Conservation (phyloP, 139 green algal species). For the Gonium pectorale region DNA sequence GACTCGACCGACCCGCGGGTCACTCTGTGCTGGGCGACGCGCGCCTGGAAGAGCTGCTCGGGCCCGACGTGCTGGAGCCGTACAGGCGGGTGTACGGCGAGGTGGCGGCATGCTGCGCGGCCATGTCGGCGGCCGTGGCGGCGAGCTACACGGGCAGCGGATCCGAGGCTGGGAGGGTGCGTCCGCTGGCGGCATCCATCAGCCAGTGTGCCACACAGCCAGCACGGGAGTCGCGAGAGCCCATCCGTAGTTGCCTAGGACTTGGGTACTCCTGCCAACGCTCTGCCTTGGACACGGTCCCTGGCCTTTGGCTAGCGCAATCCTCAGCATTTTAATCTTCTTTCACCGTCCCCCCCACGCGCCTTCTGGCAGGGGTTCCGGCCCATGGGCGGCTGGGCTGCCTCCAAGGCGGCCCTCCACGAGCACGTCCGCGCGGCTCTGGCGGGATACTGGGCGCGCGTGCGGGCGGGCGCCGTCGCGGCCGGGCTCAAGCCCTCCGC, state of each 20-base stretch:
- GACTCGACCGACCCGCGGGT: neutral
- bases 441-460: constrained; percentile 8
- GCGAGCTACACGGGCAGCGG: neutral
- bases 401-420: neutral
- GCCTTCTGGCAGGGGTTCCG: neutral
- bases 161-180: neutral
- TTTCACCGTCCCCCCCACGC: neutral
- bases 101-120: constrained; percentile 17
- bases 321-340: too few relatives aligned
- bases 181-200: too few relatives aligned
- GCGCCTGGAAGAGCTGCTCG: neutral
- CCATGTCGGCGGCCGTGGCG: neutral
- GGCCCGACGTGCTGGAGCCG: constrained; percentile 2
- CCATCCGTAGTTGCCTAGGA: too few relatives aligned
- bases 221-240: too few relatives aligned
- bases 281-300: too few relatives aligned
- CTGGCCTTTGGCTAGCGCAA: too few relatives aligned
- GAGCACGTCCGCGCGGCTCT: neutral
- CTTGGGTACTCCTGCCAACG: too few relatives aligned
- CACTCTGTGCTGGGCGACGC: neutral
- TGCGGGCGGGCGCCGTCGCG: neutral
- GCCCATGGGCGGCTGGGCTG: constrained; percentile 9
- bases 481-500: neutral
- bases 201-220: too few relatives aligned
- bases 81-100: neutral